Evolutionary conservation across 2,329 filamentous ascomycete genomes (phyloP).

Genomic region (Hypoxylon sp.): DNA sequence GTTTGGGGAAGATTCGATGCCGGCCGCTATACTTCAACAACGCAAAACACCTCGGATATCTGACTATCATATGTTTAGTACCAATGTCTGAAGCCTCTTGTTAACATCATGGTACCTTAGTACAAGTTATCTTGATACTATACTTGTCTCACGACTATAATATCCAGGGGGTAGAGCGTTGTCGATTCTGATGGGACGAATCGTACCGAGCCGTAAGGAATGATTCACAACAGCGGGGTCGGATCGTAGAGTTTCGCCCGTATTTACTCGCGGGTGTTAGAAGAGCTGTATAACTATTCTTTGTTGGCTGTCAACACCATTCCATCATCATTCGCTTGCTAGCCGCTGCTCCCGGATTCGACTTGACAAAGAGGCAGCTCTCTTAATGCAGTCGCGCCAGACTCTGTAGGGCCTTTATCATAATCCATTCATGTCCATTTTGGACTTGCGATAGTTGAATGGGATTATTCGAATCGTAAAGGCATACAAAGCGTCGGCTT

Average conservation of each 20-base stretch:
- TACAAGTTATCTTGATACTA: background rate
- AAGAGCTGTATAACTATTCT: constrained; percentile 8
- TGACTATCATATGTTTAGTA: background rate
- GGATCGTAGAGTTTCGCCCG: background rate
- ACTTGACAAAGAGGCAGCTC: constrained; percentile 12
- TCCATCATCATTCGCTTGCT: background rate
- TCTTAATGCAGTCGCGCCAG: background rate
- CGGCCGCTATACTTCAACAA: background rate
- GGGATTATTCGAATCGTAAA: background rate
- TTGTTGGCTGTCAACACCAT: background rate
- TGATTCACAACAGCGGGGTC: background rate
- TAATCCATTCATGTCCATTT: background rate
- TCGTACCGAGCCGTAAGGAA: background rate
- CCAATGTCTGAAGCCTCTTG: background rate
- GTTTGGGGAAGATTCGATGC: background rate
- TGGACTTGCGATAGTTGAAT: background rate
- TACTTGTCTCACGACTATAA: background rate
- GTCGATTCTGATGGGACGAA: background rate
- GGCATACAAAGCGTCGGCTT: background rate
- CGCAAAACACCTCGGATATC: background rate
- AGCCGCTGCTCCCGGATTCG: constrained; percentile 9
- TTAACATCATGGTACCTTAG: background rate
- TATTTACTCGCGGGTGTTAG: background rate
- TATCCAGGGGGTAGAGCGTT: background rate
- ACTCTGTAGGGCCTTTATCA: background rate